Percentiles rank a stretch among this genome's conserved stretches.
These are phyloP conservation scores for Gracilaria vermiculophylla DNA, from an alignment of 23 red algal genomes.

Conservation along the genomic window DNA sequence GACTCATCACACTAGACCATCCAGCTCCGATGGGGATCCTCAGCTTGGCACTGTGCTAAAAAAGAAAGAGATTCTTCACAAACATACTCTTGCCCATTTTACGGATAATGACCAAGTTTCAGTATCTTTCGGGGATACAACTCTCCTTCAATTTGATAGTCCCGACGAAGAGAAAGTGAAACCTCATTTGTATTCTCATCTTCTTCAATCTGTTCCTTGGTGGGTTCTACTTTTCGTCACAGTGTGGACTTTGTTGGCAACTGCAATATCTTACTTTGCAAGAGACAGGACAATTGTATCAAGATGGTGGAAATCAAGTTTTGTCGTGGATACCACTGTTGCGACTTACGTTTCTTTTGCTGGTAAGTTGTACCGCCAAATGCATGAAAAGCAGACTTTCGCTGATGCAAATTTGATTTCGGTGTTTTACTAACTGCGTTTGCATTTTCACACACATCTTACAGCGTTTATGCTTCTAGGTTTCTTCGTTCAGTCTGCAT, in stretches of 20 bases:
- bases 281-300: background rate
- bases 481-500: constrained; percentile 35
- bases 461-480: constrained; percentile 42
- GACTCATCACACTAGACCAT: background rate
- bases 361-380: background rate
- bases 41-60: constrained; percentile 21
- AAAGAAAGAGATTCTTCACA: background rate
- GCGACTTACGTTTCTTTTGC: constrained; percentile 26
- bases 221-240: constrained; percentile 17
- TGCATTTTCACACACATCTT: background rate
- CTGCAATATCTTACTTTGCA: background rate
- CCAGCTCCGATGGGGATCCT: background rate
- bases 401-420: too few relatives aligned
- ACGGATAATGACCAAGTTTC: background rate
- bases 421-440: too few relatives aligned
- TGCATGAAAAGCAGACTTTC: too few relatives aligned
- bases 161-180: background rate
- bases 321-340: constrained; percentile 3
- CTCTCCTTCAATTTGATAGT: background rate
- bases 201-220: constrained; percentile 32
- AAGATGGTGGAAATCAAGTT: constrained; percentile 25
- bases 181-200: constrained; percentile 8
- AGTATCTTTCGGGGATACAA: background rate
- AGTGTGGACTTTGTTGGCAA: constrained; percentile 5
- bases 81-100: constrained; percentile 34